Conservation (phyloP, 2,329 filamentous ascomycete species). For the Pseudocercospora cruenta region DNA sequence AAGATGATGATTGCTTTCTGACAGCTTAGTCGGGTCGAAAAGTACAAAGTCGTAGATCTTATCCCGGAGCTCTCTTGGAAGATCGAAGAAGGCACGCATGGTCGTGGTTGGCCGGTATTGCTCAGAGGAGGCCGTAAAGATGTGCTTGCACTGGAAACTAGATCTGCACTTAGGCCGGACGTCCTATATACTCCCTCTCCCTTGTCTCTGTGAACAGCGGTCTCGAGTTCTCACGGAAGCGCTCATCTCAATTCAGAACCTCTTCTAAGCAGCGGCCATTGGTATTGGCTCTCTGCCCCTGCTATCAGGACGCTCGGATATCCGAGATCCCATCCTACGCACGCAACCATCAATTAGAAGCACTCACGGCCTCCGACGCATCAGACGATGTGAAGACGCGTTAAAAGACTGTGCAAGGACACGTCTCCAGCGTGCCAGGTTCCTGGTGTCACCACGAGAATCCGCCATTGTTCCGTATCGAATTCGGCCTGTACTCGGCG, state of each 20-base stretch:
- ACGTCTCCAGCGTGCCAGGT: background rate
- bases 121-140: no score
- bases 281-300: no score
- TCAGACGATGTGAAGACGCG: background rate
- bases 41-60: background rate
- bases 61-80: background rate
- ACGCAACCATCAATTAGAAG: background rate
- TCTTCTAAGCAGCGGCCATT: no score
- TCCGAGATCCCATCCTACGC: no score
- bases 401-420: background rate
- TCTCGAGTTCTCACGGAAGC: no score
- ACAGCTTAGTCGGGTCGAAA: background rate
- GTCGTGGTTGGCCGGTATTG: no score
- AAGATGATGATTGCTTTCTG: background rate
- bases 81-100: background rate
- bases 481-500: conserved; percentile 3
- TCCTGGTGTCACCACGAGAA: background rate
- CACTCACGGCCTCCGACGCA: background rate
- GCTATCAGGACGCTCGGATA: no score
- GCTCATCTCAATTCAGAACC: no score
- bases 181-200: no score
- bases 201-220: no score
- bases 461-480: background rate
- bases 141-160: no score
- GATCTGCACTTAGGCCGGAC: no score